phyloP scores from a whole-genome alignment of 2,329 filamentous ascomycete genomes.

The Aspergillus versicolor region DNA sequence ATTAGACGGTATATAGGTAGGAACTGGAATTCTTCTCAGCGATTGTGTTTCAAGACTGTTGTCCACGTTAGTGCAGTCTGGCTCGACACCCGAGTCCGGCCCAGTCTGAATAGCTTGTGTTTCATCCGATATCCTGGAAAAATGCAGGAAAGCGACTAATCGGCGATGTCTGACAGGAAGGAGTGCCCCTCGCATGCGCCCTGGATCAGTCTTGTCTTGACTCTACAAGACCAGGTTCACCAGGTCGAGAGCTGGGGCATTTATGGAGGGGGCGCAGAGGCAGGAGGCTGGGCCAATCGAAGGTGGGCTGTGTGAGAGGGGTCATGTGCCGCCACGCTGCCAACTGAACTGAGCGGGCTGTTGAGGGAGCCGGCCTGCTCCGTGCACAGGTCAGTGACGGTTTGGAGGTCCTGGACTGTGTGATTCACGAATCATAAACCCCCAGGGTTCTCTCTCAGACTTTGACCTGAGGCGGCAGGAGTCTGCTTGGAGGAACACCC shows the following conservation, averaged over 20 bases:
- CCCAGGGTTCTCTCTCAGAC: not conserved
- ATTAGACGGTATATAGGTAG: slow-evolving; percentile 13
- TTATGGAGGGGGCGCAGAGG: slow-evolving; percentile 13
- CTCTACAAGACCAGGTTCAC: not conserved
- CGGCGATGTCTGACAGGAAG: not conserved
- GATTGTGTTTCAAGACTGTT: slow-evolving; percentile 4
- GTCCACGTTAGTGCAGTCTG: not conserved
- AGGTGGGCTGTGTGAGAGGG: not conserved
- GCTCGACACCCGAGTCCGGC: not conserved
- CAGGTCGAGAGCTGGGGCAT: not conserved
- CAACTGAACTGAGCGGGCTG: not conserved
- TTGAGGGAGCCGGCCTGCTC: slow-evolving; percentile 7
- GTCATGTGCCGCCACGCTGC: slow-evolving; percentile 14
- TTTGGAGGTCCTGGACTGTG: not conserved
- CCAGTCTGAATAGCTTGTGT: not conserved
- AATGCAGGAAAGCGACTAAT: not conserved
- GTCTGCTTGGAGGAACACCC: not conserved
- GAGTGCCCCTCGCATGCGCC: slow-evolving; percentile 2
- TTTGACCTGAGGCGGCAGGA: not conserved
- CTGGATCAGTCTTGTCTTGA: slow-evolving; percentile 1
- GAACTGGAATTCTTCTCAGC: not conserved
- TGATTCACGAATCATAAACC: not conserved
- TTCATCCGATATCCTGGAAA: not conserved
- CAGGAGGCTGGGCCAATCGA: slow-evolving; percentile 34
- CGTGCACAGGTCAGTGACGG: not conserved